These are phyloP conservation scores for Sugiyamaella qingdaonensis DNA, from an alignment of 805 yeast species.

Conservation along the genomic window DNA sequence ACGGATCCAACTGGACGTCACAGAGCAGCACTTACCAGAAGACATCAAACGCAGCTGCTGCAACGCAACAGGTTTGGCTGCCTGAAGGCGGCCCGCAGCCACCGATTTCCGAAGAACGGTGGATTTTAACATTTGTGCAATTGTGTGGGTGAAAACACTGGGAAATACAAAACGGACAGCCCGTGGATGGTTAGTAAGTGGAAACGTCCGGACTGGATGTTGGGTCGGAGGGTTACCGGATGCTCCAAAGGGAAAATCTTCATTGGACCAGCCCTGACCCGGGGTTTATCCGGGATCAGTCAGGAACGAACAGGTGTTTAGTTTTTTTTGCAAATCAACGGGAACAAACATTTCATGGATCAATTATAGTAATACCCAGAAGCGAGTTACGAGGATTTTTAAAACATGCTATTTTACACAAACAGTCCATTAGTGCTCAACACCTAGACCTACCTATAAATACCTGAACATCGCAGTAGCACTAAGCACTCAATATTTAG, in stretches of 20 bases:
- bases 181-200: background rate
- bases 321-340: too few species aligned
- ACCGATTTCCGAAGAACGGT: slow-evolving; percentile 7
- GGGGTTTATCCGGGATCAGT: background rate
- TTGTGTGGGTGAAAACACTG: background rate
- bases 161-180: background rate
- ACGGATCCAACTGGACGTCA: background rate
- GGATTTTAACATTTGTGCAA: slow-evolving; percentile 8
- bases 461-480: background rate
- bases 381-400: too few species aligned
- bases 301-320: background rate
- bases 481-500: background rate
- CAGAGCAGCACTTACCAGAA: slow-evolving; percentile 15
- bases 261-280: background rate
- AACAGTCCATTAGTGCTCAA: background rate
- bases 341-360: too few species aligned
- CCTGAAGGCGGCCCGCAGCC: slow-evolving; percentile 6
- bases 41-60: slow-evolving; percentile 13
- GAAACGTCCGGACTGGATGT: slow-evolving; percentile 1
- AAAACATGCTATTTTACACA: background rate
- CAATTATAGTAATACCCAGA: too few species aligned
- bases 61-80: background rate
- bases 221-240: slow-evolving; percentile 6
- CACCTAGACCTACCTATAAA: background rate
- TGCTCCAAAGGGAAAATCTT: background rate